Evolutionary conservation across 2,329 filamentous ascomycete genomes (phyloP), one percentile per base, ranked within the genome.

Genomic region (Talaromyces sp.): DNA sequence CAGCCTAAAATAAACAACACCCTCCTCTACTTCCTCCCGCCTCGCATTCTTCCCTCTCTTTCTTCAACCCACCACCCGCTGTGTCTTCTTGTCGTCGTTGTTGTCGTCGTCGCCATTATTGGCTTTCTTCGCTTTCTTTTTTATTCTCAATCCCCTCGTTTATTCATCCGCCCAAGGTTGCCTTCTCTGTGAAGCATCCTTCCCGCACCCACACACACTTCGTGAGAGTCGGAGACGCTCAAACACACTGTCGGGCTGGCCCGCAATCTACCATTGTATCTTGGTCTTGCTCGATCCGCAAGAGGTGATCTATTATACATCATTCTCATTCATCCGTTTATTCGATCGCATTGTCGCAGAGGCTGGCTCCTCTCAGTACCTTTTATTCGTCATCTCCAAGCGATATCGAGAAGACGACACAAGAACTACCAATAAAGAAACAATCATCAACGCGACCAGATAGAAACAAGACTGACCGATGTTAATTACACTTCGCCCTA

Each of bases 261-360:
- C 75, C 73, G 73, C 71, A 68, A 70, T 73, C 69, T 76, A 69
- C 45, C 75, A 72, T 57, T 63, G 59, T 62, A 52, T 63, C 50
- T 27, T 31, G 31, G 64, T 59, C 59, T 58, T 63, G 43, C 50
- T 52, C 37, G 43, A 58, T 45, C 16, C 31, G 37, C 56, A 59
- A 52, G 24, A 59, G 56, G 56, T 10, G 24, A 43, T 37, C 35
- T 39, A 41, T 61, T 27, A 50, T 41, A 50, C 47, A 50, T 43
- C 45, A 52, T 62, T 39, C 33, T 52, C 45, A 52, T 62, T 43
- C 49, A 57, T 45, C 60, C 31, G 49, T 50, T 50, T 45, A 10
- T 35, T 27, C 33, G 49, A 52, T 62, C 45, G 47, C 47, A 52
- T 37, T 57, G 50, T 63, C 50, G n/a, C 41, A 10, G 54, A 62